These are phyloP conservation scores for thale cress (Arabidopsis thaliana) DNA, from an alignment of 345 rosid species.

Conservation along the genomic window TAIR10.1 NC_003076.8:4659001-4659500, in stretches of 20 bases:
- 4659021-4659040: slow-evolving; percentile 76
- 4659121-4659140: background rate
- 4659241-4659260: slow-evolving; percentile 93
- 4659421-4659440: slow-evolving; percentile 58
- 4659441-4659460: slow-evolving; percentile 71
- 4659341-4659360: background rate
- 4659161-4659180: slow-evolving; percentile 51
- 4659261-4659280: slow-evolving; percentile 67
- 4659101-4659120: slow-evolving; percentile 3
- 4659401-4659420: slow-evolving; percentile 25
- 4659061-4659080: slow-evolving; percentile 59
- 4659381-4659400: background rate
- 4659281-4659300: slow-evolving; percentile 71
- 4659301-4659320: slow-evolving; percentile 77
- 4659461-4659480: slow-evolving; percentile 94
- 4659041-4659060: slow-evolving; percentile 60
- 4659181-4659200: slow-evolving; percentile 72
- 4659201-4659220: slow-evolving; percentile 82
- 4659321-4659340: slow-evolving; percentile 78
- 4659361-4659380: slow-evolving; percentile 6
- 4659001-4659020: slow-evolving; percentile 91
- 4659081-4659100: background rate
- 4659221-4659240: slow-evolving; percentile 93
- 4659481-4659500: slow-evolving; percentile 76
- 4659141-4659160: slow-evolving; percentile 44